Percentiles rank a stretch among this genome's conserved stretches.
Evolutionary conservation across 1,284 basidiomycete genomes (phyloP).

Genomic region (Irpex sp.): DNA sequence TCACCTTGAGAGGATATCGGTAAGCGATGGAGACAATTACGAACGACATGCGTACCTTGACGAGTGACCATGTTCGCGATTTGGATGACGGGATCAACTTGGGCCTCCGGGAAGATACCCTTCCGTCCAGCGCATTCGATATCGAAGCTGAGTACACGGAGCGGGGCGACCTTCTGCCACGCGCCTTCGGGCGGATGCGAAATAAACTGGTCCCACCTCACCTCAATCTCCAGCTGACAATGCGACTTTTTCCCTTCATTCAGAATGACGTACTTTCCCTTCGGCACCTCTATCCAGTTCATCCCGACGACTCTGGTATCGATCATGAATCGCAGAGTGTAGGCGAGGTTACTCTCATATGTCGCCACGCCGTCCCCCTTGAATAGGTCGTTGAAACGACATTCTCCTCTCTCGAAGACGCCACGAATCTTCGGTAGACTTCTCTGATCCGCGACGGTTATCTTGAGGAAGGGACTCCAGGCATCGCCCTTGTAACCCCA

Average conservation of each 20-base stretch:
- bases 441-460: constrained; percentile 69
- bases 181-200: constrained; percentile 86
- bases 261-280: constrained; percentile 70
- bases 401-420: constrained; percentile 82
- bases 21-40: background rate
- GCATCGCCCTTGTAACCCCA: constrained; percentile 88
- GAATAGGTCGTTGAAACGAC: constrained; percentile 69
- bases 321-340: constrained; percentile 91
- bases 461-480: constrained; percentile 74
- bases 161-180: constrained; percentile 86
- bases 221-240: constrained; percentile 82
- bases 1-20: constrained; percentile 54
- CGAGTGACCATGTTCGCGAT: constrained; percentile 97
- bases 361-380: constrained; percentile 49
- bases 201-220: constrained; percentile 74
- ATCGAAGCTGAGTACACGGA: constrained; percentile 92
- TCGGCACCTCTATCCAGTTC: constrained; percentile 94
- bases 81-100: constrained; percentile 89
- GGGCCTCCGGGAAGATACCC: constrained; percentile 90
- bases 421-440: constrained; percentile 84
- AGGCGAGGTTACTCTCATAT: constrained; percentile 90
- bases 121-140: constrained; percentile 96
- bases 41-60: no score
- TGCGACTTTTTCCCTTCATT: constrained; percentile 61
- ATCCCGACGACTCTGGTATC: constrained; percentile 93